Conservation (phyloP, 345 rosid genomes). For the Camelina hispida region DNA sequence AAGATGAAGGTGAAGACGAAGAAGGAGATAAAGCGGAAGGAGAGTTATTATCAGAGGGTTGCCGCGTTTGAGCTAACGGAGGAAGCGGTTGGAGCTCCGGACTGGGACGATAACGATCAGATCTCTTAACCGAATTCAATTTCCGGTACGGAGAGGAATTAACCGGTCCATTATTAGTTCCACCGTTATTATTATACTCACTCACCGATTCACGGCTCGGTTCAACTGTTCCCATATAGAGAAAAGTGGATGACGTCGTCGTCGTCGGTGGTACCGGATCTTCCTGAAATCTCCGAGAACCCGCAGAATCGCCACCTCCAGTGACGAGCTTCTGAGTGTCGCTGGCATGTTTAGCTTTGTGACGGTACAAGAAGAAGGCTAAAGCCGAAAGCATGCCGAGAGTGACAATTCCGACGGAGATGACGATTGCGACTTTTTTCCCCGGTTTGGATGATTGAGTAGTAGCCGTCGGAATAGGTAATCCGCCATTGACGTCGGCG, state of each 20-base stretch:
- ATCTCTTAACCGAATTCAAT: constrained; percentile 62
- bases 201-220: constrained; percentile 55
- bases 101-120: constrained; percentile 91
- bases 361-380: constrained; percentile 86
- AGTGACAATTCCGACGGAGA: constrained; percentile 93
- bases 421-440: constrained; percentile 78
- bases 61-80: constrained; percentile 65
- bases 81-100: constrained; percentile 97
- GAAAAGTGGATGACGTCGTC: constrained; percentile 60
- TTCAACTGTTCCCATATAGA: constrained; percentile 92
- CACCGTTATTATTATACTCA: constrained; percentile 48
- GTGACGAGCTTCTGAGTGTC: constrained; percentile 76
- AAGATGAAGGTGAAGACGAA: constrained; percentile 55
- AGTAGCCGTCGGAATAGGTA: constrained; percentile 69
- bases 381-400: constrained; percentile 91
- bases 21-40: constrained; percentile 54
- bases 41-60: constrained; percentile 50
- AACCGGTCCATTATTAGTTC: constrained; percentile 37
- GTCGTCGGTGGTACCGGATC: constrained; percentile 59
- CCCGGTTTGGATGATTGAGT: constrained; percentile 78
- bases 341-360: constrained; percentile 60
- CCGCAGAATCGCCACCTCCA: constrained; percentile 41
- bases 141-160: constrained; percentile 77
- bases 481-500: constrained; percentile 56
- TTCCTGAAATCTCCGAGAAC: constrained; percentile 56